phyloP scores from a whole-genome alignment of 352 stramenopile genomes.

The Peronospora destructor region DNA sequence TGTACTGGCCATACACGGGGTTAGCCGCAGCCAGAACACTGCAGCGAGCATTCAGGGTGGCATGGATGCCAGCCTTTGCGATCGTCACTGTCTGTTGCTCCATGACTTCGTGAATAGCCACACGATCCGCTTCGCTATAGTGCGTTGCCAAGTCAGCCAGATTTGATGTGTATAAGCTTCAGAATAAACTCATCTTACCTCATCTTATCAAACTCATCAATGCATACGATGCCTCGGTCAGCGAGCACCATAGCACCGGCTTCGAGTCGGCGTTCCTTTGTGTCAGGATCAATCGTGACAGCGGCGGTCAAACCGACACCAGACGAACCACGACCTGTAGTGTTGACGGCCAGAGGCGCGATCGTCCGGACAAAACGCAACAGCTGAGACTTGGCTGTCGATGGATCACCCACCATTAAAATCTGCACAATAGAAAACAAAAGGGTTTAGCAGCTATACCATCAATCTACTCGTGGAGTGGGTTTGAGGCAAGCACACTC shows the following conservation, averaged over 20 bases:
- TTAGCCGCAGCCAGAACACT: conserved; percentile 98
- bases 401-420: conserved; percentile 97
- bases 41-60: conserved; percentile 97
- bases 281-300: conserved; percentile 95
- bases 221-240: conserved; percentile 97
- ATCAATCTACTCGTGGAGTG: background rate
- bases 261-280: conserved; percentile 90
- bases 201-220: conserved; percentile 99
- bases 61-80: conserved; percentile 99
- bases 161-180: background rate
- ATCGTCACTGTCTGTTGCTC: conserved; percentile 99
- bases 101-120: conserved; percentile 99
- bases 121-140: conserved; percentile 90
- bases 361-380: conserved; percentile 96
- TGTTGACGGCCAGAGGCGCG: conserved; percentile 89
- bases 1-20: conserved; percentile 99
- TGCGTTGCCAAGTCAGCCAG: conserved; percentile 11
- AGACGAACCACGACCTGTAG: conserved; percentile 72
- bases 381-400: conserved; percentile 98
- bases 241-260: conserved; percentile 99
- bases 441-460: conserved; percentile 1
- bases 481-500: conserved; percentile 8
- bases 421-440: conserved; percentile 31
- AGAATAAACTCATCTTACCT: conserved; percentile 34
- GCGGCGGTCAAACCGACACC: conserved; percentile 96